A percentile compares a stretch with the other conserved stretches of the same genome.
phyloP scores from a whole-genome alignment of 139 green algal genomes.

The Trebouxia sp. region DNA sequence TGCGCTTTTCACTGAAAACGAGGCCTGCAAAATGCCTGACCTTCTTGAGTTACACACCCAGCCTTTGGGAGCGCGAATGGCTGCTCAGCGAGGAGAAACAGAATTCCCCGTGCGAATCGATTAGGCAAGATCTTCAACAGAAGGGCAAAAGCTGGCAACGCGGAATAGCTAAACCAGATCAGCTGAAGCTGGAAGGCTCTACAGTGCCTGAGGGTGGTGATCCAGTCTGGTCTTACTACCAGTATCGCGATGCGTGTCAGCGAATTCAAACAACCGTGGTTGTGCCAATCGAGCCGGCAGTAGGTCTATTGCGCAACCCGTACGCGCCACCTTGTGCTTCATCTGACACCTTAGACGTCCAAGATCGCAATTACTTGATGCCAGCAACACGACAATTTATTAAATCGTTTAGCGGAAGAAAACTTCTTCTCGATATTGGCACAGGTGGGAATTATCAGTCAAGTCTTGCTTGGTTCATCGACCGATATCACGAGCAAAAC shows the following conservation, averaged over 20 bases:
- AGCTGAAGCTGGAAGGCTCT: not conserved
- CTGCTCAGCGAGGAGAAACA: not conserved
- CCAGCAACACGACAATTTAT: not conserved
- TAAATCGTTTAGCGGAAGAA: not conserved
- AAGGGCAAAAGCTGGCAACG: not conserved
- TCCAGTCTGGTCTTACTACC: not conserved
- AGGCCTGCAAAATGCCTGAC: not conserved
- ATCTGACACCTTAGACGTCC: not conserved
- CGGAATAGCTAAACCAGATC: not conserved
- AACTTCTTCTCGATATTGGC: not conserved
- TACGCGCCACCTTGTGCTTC: not conserved
- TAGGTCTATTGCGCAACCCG: not conserved
- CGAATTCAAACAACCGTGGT: not conserved
- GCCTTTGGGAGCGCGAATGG: not conserved
- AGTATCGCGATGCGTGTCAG: not conserved
- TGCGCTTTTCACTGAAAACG: too few relatives aligned
- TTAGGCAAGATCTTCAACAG: not conserved
- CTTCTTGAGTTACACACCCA: not conserved
- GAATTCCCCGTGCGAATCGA: not conserved
- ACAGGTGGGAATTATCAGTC: not conserved
- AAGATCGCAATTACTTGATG: not conserved
- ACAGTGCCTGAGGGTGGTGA: not conserved
- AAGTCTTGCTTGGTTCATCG: not conserved
- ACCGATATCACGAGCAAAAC: not conserved
- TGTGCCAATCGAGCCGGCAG: not conserved